Evolutionary conservation across 176 grass and related monocot species (phyloP).

Genomic region (Bolboschoenus planiculmis): DNA sequence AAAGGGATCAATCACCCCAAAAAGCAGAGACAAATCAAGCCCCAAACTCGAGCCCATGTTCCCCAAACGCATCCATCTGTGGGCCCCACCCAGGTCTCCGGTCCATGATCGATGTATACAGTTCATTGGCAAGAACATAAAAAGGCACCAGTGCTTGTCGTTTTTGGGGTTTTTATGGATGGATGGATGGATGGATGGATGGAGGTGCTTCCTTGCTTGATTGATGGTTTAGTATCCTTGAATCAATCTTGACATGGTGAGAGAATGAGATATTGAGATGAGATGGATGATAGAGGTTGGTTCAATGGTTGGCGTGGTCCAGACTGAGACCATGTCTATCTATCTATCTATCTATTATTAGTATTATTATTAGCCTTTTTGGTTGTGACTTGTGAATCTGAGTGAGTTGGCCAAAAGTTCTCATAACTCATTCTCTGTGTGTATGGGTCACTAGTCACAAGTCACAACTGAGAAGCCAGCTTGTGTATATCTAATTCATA

Average conservation of each 20-base stretch:
- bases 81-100: background rate
- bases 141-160: background rate
- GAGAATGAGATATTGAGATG: background rate
- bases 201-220: too few species aligned
- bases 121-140: background rate
- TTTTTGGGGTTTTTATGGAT: background rate
- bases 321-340: background rate
- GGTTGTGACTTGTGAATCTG: background rate
- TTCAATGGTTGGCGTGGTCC: background rate
- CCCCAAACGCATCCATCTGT: background rate
- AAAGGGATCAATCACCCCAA: background rate
- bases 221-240: background rate
- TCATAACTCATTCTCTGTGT: background rate
- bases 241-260: background rate
- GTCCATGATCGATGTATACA: background rate
- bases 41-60: constrained; percentile 6
- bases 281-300: background rate
- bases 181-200: background rate
- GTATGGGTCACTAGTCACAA: background rate
- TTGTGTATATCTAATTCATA: background rate
- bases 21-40: background rate
- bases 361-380: constrained; percentile 15
- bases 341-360: too few species aligned
- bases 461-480: background rate
- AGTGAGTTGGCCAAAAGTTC: background rate